A percentile compares a stretch with the other conserved stretches of the same genome.
phyloP scores from a whole-genome alignment of 306 rosid genomes.

The Castanospermum australe region DNA sequence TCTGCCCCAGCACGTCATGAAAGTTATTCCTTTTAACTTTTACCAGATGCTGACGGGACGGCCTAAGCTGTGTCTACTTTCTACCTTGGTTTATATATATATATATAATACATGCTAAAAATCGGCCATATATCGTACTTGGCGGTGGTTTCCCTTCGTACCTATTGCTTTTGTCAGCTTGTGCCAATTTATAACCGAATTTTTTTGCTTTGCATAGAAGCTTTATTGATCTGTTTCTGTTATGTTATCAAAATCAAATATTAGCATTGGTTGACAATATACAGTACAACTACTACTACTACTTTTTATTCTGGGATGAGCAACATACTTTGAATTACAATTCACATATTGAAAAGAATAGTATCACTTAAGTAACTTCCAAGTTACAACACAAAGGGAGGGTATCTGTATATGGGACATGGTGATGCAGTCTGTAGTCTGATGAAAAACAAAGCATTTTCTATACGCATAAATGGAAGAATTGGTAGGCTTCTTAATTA shows the following conservation, averaged over 20 bases:
- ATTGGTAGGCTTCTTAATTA: neutral
- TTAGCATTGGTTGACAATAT: too few species aligned
- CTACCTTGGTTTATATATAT: too few species aligned
- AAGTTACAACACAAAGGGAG: too few species aligned
- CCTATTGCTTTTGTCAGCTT: constrained; percentile 35
- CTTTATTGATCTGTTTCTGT: neutral
- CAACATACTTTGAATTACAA: too few species aligned
- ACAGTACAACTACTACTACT: too few species aligned
- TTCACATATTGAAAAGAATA: too few species aligned
- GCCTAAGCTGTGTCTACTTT: too few species aligned
- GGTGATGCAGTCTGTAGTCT: too few species aligned
- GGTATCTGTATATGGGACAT: neutral
- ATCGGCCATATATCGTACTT: constrained; percentile 16
- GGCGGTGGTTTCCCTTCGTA: constrained; percentile 6
- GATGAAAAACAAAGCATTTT: neutral
- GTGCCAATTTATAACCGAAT: neutral
- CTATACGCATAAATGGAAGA: neutral
- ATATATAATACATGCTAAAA: neutral
- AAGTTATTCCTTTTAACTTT: constrained; percentile 41
- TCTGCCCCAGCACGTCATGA: neutral
- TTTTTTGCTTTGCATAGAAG: neutral
- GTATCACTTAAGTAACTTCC: too few species aligned
- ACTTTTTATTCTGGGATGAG: too few species aligned
- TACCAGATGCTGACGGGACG: constrained; percentile 4
- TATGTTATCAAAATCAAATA: neutral